Evolutionary conservation across 2,329 filamentous ascomycete species (phyloP).

Genomic region (Botrytis deweyae): DNA sequence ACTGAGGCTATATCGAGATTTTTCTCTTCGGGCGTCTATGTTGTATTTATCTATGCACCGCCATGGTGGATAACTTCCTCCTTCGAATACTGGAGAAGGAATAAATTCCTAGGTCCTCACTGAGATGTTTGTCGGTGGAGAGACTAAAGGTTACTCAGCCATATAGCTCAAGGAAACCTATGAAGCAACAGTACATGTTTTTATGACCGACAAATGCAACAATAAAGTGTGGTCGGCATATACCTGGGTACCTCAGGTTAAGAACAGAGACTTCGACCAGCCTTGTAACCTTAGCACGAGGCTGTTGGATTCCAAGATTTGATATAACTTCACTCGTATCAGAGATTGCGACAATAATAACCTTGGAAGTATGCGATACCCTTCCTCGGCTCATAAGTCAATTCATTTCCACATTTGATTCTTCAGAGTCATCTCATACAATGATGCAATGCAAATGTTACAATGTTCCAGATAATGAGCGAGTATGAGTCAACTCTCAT

Average conservation of each 20-base stretch:
- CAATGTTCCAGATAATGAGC: conserved; percentile 3
- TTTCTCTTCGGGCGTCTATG: neutral
- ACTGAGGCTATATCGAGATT: neutral
- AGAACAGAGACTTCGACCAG: neutral
- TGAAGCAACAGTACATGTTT: neutral
- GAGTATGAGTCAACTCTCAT: conserved; percentile 11
- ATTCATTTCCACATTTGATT: neutral
- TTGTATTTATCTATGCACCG: neutral
- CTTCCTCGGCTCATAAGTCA: neutral
- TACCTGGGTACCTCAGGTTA: neutral
- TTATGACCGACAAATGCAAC: too few relatives aligned
- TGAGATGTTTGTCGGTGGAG: neutral
- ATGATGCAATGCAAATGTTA: neutral
- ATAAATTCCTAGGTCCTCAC: neutral
- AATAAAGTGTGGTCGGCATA: neutral
- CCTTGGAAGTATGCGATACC: neutral
- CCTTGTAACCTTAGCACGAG: neutral
- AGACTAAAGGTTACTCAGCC: neutral
- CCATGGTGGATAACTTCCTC: neutral
- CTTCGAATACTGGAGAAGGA: neutral
- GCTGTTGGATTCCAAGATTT: neutral
- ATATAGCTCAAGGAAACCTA: neutral
- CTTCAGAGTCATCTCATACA: conserved; percentile 1
- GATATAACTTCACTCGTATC: neutral
- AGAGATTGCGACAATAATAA: neutral